phyloP scores from a whole-genome alignment of 179 eudicot genomes.

The Nepenthes alata region DNA sequence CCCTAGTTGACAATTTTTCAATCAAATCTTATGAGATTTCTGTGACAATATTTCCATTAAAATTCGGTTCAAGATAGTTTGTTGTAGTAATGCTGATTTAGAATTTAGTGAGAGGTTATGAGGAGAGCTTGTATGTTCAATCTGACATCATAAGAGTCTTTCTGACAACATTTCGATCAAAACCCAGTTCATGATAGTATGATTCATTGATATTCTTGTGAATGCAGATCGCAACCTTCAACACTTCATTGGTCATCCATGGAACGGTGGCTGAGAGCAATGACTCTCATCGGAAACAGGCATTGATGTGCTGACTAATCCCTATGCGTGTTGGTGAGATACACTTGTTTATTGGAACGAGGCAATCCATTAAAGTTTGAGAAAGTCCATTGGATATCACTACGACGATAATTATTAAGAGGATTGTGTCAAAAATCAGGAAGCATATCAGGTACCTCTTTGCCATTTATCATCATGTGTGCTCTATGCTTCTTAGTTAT shows the following conservation, averaged over 20 bases:
- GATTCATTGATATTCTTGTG: conserved; percentile 2
- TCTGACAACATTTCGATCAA: no score
- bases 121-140: no score
- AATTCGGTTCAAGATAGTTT: no score
- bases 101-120: no score
- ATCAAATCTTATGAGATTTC: no score
- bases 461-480: conserved; percentile 1
- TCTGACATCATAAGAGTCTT: no score
- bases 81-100: no score
- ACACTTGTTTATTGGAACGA: conserved; percentile 40
- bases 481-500: not conserved
- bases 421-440: conserved; percentile 85
- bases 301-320: not conserved
- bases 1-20: no score
- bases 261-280: conserved; percentile 86
- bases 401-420: conserved; percentile 76
- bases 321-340: conserved; percentile 5
- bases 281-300: conserved; percentile 53
- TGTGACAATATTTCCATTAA: no score
- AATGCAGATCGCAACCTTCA: conserved; percentile 76
- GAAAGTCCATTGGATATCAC: conserved; percentile 90
- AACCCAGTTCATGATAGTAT: no score
- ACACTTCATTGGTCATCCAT: conserved; percentile 84
- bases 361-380: conserved; percentile 56
- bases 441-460: conserved; percentile 71